Base-by-base conservation (phyloP, 306 rosid genomes). In the Cucurbita pepo region DNA sequence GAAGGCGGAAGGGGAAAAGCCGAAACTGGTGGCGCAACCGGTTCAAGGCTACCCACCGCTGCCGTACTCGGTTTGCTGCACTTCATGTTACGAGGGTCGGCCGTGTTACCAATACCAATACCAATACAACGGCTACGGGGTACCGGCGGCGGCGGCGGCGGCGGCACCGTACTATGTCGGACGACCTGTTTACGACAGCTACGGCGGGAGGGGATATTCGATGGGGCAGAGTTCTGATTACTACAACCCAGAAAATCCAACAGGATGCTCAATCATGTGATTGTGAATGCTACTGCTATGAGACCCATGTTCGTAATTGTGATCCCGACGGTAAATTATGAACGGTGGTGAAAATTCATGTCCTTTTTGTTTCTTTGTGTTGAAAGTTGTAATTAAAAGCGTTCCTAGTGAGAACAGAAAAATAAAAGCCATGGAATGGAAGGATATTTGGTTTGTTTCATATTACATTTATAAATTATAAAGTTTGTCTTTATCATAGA, bases 171-270 rank as follows among this genome's bases (percentile, higher is more conserved):
- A 6, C 13, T 80, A 65, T 34, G 63, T 22, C 3, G 86, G 82
- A 4, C 72, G 80, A 60, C 86, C 86, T 5, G 66, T 80, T 7
- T 80, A 77, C 18, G 84, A 83, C 10, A 83, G 86, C 22, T 83
- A 63, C 30, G 70, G 70, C 9, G 70, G 78, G 50, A 8, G 77
- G 69, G 70, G 47, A 4, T 61, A 47, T 34, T 11, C 44, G 9
- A 45, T n/a, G 30, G 62, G 25, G 1, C 52, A 11, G 4, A 5
- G 25, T 2, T 34, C 44, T 15, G 69, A 57, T 55, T 56, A 56
- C 55, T 56, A 37, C 67, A 56, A 15, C 69, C 48, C 37, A 47
- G 77, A 74, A 60, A 74, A 74, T 60, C 22, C 70, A 15, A 34
- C 11, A 1, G 59, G 7, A 6, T 74, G 77, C 19, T n/a, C 36